These are phyloP conservation scores for Trametes hirsuta DNA, from an alignment of 1,284 basidiomycete species.

Conservation along the genomic window DNA sequence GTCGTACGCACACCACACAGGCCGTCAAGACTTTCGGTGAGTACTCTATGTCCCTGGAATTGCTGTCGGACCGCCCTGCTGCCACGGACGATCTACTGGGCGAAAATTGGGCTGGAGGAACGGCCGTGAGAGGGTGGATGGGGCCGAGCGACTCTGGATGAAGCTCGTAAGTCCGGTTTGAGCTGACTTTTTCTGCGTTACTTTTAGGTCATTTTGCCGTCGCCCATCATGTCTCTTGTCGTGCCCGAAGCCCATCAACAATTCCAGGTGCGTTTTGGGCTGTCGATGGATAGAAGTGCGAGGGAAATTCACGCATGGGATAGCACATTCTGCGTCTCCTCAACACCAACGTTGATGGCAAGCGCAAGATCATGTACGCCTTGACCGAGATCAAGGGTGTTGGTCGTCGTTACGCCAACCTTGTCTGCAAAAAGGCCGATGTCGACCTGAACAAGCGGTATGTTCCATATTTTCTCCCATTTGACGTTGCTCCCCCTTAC, in stretches of 20 bases:
- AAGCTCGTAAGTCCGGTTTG: constrained; percentile 22
- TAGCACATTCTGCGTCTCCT: constrained; percentile 98
- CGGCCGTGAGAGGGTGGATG: constrained; percentile 19
- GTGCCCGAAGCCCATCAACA: constrained; percentile 91
- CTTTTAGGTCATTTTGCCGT: constrained; percentile 20
- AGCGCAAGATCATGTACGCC: constrained; percentile 98
- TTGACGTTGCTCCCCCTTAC: not conserved
- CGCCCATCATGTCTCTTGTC: constrained; percentile 83
- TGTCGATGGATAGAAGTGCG: not conserved
- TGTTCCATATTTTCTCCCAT: constrained; percentile 34
- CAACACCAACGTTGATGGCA: constrained; percentile 99
- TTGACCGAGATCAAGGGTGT: constrained; percentile 99
- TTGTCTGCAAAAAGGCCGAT: constrained; percentile 99
- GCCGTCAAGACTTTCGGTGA: constrained; percentile 28
- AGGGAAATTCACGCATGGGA: not conserved
- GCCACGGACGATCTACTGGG: not conserved
- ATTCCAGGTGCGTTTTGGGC: constrained; percentile 70
- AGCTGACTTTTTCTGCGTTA: constrained; percentile 9
- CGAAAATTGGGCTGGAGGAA: not conserved
- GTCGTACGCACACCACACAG: constrained; percentile 17
- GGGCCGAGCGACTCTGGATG: constrained; percentile 16
- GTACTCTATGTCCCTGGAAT: constrained; percentile 14
- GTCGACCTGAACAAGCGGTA: constrained; percentile 99
- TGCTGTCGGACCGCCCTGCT: not conserved
- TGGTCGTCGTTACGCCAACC: constrained; percentile 97